Percentiles rank a stretch among this genome's conserved stretches.
These are phyloP conservation scores for Trichoderma simmonsii DNA, from an alignment of 2,329 filamentous ascomycete genomes.

Conservation along the genomic window DNA sequence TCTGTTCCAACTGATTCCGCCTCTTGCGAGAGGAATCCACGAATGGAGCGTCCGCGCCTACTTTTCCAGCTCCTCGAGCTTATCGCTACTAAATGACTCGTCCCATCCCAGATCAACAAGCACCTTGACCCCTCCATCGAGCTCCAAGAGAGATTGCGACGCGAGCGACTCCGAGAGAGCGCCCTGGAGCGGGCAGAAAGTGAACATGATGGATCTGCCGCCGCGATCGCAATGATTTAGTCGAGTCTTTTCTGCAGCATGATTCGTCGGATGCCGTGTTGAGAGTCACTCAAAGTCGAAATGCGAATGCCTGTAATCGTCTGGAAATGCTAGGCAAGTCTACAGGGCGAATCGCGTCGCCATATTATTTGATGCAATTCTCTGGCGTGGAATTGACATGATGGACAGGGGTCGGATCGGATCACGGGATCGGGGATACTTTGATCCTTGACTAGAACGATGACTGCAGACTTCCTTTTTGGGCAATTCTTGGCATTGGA, in stretches of 20 bases:
- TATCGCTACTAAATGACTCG: constrained; percentile 77
- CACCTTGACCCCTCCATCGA: constrained; percentile 94
- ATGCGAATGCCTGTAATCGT: neutral
- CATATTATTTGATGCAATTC: neutral
- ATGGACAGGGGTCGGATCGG: neutral
- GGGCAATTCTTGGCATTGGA: neutral
- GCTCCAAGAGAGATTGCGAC: constrained; percentile 91
- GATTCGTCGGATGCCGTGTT: neutral
- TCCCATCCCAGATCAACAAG: constrained; percentile 96
- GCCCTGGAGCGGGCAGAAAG: constrained; percentile 87
- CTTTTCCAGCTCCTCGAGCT: constrained; percentile 88
- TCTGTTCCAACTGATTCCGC: neutral
- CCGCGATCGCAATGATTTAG: constrained; percentile 16
- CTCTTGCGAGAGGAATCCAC: neutral
- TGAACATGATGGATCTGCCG: constrained; percentile 69
- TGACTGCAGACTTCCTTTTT: neutral
- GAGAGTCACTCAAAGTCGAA: neutral
- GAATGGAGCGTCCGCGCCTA: constrained; percentile 41
- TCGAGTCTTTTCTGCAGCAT: constrained; percentile 12
- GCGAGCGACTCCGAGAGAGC: constrained; percentile 83
- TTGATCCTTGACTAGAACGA: neutral
- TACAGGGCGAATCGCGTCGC: neutral
- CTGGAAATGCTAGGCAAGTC: neutral
- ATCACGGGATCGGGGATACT: neutral
- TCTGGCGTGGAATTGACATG: neutral